Percentiles rank a stretch among this genome's conserved stretches.
These are phyloP conservation scores for Adenanthera pavonina DNA, from an alignment of 306 rosid species.

Conservation along the genomic window DNA sequence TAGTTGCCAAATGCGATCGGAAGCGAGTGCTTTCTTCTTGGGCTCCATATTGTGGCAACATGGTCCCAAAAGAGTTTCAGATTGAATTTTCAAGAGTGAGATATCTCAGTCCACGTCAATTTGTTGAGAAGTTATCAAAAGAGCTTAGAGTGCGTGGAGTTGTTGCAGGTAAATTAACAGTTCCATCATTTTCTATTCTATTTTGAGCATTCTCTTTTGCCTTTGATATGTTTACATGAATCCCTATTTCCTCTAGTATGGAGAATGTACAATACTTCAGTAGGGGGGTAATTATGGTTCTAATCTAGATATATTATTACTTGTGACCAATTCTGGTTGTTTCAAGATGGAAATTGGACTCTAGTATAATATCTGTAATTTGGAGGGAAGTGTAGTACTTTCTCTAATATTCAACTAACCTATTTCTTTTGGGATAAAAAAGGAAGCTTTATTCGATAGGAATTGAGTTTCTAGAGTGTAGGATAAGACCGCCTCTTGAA, in stretches of 20 bases:
- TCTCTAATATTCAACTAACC: constrained; percentile 2
- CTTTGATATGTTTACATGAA: constrained; percentile 3
- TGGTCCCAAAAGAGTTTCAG: constrained; percentile 72
- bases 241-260: not conserved
- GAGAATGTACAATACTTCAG: not conserved
- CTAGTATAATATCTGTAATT: not conserved
- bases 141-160: constrained; percentile 86
- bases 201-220: not conserved
- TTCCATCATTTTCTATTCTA: constrained; percentile 15
- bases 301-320: not conserved
- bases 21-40: constrained; percentile 83
- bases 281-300: not conserved
- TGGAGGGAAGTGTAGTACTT: not conserved
- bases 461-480: not conserved
- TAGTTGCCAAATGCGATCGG: constrained; percentile 89
- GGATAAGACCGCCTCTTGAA: not conserved
- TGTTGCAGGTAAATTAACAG: constrained; percentile 72
- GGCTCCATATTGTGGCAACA: constrained; percentile 71
- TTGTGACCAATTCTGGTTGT: not conserved
- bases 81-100: constrained; percentile 84
- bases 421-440: not conserved
- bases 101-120: constrained; percentile 76
- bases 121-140: constrained; percentile 79
- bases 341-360: not conserved
- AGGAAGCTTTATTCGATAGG: not conserved